phyloP scores from a whole-genome alignment of 2,329 filamentous ascomycete species.

The Blastomyces percursus region DNA sequence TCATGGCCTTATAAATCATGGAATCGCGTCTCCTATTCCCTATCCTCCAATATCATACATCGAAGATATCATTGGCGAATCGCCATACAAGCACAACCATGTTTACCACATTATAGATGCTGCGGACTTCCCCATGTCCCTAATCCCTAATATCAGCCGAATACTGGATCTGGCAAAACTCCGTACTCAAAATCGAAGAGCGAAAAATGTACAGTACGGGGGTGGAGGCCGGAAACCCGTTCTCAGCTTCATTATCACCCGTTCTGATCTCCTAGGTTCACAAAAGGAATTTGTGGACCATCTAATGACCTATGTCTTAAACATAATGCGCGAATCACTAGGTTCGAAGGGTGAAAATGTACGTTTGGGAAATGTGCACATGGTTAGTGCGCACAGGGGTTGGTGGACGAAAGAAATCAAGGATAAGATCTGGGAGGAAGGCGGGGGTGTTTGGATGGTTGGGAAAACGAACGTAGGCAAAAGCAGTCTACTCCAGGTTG shows the following conservation, averaged over 20 bases:
- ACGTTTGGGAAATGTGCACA: constrained; percentile 77
- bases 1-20: constrained; percentile 69
- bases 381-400: constrained; percentile 71
- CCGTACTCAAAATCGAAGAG: constrained; percentile 69
- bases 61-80: constrained; percentile 73
- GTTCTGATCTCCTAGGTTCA: constrained; percentile 75
- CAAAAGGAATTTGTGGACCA: constrained; percentile 72
- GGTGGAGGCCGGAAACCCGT: constrained; percentile 62
- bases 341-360: constrained; percentile 55
- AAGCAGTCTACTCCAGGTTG: constrained; percentile 74
- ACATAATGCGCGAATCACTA: constrained; percentile 65
- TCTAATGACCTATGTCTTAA: constrained; percentile 73
- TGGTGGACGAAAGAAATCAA: constrained; percentile 91
- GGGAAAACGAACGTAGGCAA: constrained; percentile 99
- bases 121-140: constrained; percentile 90
- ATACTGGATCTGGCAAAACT: constrained; percentile 61
- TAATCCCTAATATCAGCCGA: constrained; percentile 64
- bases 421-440: constrained; percentile 71
- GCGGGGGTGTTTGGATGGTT: constrained; percentile 87
- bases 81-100: constrained; percentile 81
- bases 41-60: constrained; percentile 76
- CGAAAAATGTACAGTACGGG: constrained; percentile 54
- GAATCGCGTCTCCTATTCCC: constrained; percentile 57
- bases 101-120: constrained; percentile 93
- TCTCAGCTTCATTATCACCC: constrained; percentile 81